Evolutionary conservation across 2,329 filamentous ascomycete genomes (phyloP).

Genomic region (Ceratocystis variospora): DNA sequence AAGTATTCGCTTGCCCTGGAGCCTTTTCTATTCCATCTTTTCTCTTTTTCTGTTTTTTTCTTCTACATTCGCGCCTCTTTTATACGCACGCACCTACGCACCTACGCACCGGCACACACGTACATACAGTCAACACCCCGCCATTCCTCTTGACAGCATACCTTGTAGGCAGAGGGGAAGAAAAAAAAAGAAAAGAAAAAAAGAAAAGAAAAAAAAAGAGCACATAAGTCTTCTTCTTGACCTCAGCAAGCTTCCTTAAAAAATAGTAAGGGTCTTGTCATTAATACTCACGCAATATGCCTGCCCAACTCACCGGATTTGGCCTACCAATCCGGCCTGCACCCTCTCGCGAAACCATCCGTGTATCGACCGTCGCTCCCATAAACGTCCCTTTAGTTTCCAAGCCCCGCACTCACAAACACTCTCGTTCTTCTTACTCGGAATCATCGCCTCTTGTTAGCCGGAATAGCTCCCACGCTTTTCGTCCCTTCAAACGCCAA

Average conservation of each 20-base stretch:
- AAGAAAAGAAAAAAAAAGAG: not conserved
- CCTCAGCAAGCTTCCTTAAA: conserved; percentile 3
- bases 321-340: conserved; percentile 27
- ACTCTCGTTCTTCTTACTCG: conserved; percentile 48
- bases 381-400: conserved; percentile 14
- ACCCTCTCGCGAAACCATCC: conserved; percentile 23
- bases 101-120: not conserved
- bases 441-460: conserved; percentile 44
- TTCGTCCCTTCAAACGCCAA: conserved; percentile 45
- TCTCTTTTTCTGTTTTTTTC: not conserved
- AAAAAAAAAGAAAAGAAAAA: not conserved
- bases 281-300: conserved; percentile 22
- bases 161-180: not conserved
- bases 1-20: not conserved
- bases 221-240: not conserved
- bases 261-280: not conserved
- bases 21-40: not conserved
- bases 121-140: not conserved
- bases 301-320: conserved; percentile 26
- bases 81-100: conserved; percentile 7
- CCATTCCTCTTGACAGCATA: conserved; percentile 6
- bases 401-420: conserved; percentile 36
- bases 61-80: not conserved
- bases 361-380: conserved; percentile 15
- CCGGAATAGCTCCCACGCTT: conserved; percentile 47